Evolutionary conservation across 2,329 filamentous ascomycete genomes (phyloP), one percentile per base, ranked within the genome.

Genomic region (Penicillium sp.): DNA sequence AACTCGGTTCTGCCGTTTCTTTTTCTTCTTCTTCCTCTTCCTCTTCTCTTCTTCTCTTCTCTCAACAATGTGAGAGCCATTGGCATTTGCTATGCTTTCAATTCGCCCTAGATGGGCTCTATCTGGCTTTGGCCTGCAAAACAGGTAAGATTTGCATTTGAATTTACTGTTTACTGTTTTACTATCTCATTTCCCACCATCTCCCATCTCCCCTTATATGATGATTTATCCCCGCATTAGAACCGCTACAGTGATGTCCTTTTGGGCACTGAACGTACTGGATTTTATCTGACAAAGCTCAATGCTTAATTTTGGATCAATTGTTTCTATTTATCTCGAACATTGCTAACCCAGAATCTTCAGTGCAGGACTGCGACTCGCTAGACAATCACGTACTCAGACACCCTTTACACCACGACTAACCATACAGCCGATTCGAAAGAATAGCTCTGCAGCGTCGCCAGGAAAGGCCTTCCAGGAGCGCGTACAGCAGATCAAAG

Each of bases 171-270:
- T 49, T 37, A 18, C 29, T 58, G 32, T 46, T 47, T 47, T 53
- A 42, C 46, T 32, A n/a, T 60, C 51, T 43, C 31, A 16, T 34
- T 26, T 37, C 46, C 45, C 53, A 48, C 44, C 31, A 16, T 37
- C n/a, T 31, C 47, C 45, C 53, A 46, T 32, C 6, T 54, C 43
- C 47, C 38, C 38, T 64, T 59, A 55, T 50, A 74, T 76, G 78
- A 80, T 78, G 77, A 79, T 71, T 72, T 71, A 59, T 66, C 62
- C 60, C 63, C 62, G 70, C 71, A 73, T 70, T 77, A 86, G 84
- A 87, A 87, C 85, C 85, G 85, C 85, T 87, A 85, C 84, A 83
- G 82, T 82, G 85, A 83, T 79, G 77, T 76, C 60, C 56, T 65
- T 52, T 31, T 46, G 60, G 60, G 74, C 75, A 76, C 74, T 78